phyloP scores from a whole-genome alignment of 108 stramenopile species.

The Hondaea fermentalgiana region DNA sequence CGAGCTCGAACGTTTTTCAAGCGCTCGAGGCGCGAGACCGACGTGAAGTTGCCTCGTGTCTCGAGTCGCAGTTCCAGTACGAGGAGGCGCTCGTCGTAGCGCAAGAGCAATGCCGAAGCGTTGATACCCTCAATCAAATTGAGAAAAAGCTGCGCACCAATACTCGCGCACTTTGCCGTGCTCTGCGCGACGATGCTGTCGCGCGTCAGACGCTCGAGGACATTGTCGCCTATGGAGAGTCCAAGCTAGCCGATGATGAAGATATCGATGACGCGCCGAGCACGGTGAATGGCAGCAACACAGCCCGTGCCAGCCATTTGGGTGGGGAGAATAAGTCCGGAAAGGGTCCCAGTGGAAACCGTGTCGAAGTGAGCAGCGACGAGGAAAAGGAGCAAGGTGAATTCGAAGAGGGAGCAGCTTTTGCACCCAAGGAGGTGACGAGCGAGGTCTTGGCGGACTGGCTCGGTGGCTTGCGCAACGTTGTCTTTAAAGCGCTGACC shows the following conservation, averaged over 20 bases:
- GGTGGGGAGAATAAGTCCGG: too few species aligned
- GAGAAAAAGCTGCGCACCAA: background rate
- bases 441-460: background rate
- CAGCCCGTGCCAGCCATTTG: too few species aligned
- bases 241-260: background rate
- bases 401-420: too few species aligned
- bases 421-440: background rate
- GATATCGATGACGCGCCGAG: background rate
- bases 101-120: background rate
- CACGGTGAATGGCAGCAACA: too few species aligned
- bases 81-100: background rate
- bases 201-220: background rate
- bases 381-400: background rate
- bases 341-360: background rate
- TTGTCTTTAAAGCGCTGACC: background rate
- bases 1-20: background rate
- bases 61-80: background rate
- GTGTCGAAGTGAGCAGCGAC: background rate
- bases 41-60: background rate
- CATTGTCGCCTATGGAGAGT: background rate
- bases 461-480: background rate
- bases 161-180: background rate
- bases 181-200: background rate
- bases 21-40: background rate
- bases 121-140: background rate